Conservation (phyloP, 495 filamentous ascomycete genomes). For the Talaromyces wortmannii region DNA sequence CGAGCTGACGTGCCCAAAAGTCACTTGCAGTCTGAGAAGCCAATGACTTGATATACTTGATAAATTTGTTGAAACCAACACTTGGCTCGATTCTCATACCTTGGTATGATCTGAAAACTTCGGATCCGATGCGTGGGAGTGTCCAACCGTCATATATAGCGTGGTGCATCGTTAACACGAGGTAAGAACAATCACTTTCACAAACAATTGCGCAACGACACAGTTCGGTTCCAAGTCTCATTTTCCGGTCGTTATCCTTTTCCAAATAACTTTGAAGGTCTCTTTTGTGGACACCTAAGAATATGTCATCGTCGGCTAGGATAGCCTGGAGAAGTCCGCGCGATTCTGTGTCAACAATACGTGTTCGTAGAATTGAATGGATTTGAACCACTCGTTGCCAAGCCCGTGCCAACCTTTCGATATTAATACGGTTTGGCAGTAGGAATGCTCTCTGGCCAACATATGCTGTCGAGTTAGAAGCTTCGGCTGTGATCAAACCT, state of each 20-base stretch:
- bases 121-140: constrained; percentile 2
- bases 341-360: constrained; percentile 41
- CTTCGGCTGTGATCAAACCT: constrained; percentile 47
- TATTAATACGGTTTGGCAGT: constrained; percentile 32
- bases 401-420: constrained; percentile 9
- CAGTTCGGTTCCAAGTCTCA: not conserved
- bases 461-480: constrained; percentile 22
- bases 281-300: not conserved
- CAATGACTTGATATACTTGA: not conserved
- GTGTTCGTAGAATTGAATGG: constrained; percentile 42
- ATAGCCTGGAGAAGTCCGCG: constrained; percentile 49
- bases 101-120: constrained; percentile 2
- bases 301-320: constrained; percentile 29
- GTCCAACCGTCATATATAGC: constrained; percentile 13
- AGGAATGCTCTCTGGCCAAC: constrained; percentile 11
- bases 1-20: constrained; percentile 9
- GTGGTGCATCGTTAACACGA: constrained; percentile 14
- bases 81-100: not conserved
- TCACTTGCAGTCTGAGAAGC: not conserved
- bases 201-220: not conserved
- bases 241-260: not conserved
- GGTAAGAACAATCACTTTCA: constrained; percentile 5
- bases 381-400: not conserved
- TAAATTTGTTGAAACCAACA: not conserved
- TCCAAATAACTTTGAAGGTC: not conserved